A percentile compares a stretch with the other conserved stretches of the same genome.
Evolutionary conservation across 2,329 filamentous ascomycete genomes (phyloP).

Genomic region (Microsporum audouinii): DNA sequence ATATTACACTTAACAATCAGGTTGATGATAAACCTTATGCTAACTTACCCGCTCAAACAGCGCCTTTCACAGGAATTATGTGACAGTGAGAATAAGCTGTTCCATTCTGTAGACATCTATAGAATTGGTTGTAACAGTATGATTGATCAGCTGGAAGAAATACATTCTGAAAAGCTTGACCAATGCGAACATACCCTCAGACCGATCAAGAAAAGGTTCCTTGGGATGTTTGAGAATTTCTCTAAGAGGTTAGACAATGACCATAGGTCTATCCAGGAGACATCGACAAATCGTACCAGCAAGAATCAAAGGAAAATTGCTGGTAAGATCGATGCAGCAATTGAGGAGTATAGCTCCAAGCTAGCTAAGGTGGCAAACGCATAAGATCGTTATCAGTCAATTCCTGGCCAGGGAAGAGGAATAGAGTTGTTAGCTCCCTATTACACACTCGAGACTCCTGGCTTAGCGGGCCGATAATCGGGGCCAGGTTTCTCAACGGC

Average conservation of each 20-base stretch:
- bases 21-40: neutral
- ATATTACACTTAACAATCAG: neutral
- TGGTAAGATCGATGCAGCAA: neutral
- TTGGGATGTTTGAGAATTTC: conserved; percentile 22
- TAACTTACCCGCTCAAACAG: conserved; percentile 16
- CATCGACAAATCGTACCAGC: neutral
- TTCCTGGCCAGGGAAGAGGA: neutral
- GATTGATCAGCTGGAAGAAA: conserved; percentile 32
- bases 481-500: neutral
- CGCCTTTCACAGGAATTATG: conserved; percentile 37
- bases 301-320: neutral
- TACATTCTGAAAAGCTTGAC: conserved; percentile 30
- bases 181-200: conserved; percentile 22
- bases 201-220: conserved; percentile 21
- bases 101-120: conserved; percentile 36
- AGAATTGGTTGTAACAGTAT: conserved; percentile 33
- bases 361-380: neutral
- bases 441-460: neutral
- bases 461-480: neutral
- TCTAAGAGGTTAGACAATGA: conserved; percentile 21
- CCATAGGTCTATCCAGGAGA: conserved; percentile 9
- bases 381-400: neutral
- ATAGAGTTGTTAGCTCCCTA: neutral
- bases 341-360: neutral
- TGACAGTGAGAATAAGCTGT: conserved; percentile 36